Conservation (phyloP, 805 yeast genomes). For the Isabelozyma gotoi region DNA sequence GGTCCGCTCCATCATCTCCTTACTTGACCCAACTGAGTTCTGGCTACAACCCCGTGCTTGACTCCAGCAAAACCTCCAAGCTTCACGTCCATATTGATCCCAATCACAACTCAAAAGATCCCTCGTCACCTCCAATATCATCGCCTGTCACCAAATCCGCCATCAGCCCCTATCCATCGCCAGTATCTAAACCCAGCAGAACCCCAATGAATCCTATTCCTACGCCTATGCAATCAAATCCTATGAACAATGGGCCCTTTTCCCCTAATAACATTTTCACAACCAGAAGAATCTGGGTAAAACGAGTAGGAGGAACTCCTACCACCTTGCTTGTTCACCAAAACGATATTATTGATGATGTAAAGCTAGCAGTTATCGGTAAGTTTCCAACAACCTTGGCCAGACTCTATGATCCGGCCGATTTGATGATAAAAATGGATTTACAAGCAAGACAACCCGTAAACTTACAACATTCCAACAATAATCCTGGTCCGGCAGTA, state of each 20-base stretch:
- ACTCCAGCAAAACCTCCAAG: neutral
- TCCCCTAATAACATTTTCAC: conserved; percentile 11
- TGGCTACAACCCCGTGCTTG: too few species aligned
- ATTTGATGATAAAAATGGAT: conserved; percentile 45
- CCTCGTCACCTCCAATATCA: neutral
- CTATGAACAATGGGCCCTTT: conserved; percentile 6
- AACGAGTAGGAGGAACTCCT: conserved; percentile 52
- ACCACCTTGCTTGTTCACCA: conserved; percentile 66
- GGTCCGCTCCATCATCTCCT: neutral
- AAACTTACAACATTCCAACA: conserved; percentile 1
- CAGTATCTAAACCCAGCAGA: neutral
- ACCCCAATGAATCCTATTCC: neutral
- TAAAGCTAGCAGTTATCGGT: conserved; percentile 61
- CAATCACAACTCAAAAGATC: neutral
- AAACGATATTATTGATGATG: conserved; percentile 75
- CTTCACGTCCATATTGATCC: neutral
- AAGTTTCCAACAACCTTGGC: conserved; percentile 72
- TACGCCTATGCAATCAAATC: neutral
- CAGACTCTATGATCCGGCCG: conserved; percentile 66
- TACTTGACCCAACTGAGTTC: neutral
- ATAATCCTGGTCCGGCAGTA: conserved; percentile 11
- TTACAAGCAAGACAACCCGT: conserved; percentile 8
- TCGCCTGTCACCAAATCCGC: neutral
- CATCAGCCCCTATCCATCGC: neutral
- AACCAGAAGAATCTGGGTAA: conserved; percentile 56